Evolutionary conservation across 1,284 basidiomycete genomes (phyloP).

Genomic region (Anthracocystis setariae): DNA sequence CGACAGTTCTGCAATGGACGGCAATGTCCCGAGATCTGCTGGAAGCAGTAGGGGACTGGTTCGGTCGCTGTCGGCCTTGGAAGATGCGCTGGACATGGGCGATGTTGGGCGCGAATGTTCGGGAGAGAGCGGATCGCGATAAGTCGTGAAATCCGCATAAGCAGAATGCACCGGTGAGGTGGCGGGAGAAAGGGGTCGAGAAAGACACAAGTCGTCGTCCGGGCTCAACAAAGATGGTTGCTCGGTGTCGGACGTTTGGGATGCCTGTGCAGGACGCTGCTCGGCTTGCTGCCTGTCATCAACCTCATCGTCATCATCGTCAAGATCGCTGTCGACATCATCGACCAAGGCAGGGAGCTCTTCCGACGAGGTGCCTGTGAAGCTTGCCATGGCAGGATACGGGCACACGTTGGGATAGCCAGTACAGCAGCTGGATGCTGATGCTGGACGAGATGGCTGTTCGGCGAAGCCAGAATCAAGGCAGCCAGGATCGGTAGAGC

Average conservation of each 20-base stretch:
- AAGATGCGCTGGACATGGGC: slow-evolving; percentile 38
- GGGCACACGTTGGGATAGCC: slow-evolving; percentile 51
- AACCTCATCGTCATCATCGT: slow-evolving; percentile 43
- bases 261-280: background rate
- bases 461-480: slow-evolving; percentile 42
- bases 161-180: slow-evolving; percentile 27
- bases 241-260: background rate
- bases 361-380: slow-evolving; percentile 27
- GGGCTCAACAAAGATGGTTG: slow-evolving; percentile 2
- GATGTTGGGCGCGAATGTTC: slow-evolving; percentile 40
- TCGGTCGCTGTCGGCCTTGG: slow-evolving; percentile 34
- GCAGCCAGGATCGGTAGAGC: slow-evolving; percentile 2
- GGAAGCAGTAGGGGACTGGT: slow-evolving; percentile 27
- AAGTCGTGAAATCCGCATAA: slow-evolving; percentile 13
- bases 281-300: slow-evolving; percentile 1
- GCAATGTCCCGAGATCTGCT: slow-evolving; percentile 19
- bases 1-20: slow-evolving; percentile 31
- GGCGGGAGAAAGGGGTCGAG: slow-evolving; percentile 27
- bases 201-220: slow-evolving; percentile 7
- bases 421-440: slow-evolving; percentile 30
- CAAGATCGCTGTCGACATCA: slow-evolving; percentile 46
- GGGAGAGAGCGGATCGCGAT: slow-evolving; percentile 29
- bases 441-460: slow-evolving; percentile 14
- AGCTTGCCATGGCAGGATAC: slow-evolving; percentile 22
- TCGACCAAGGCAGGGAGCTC: slow-evolving; percentile 48